These are phyloP conservation scores for Boletus reticulatus DNA, from an alignment of 768 basidiomycete genomes.

Conservation along the genomic window DNA sequence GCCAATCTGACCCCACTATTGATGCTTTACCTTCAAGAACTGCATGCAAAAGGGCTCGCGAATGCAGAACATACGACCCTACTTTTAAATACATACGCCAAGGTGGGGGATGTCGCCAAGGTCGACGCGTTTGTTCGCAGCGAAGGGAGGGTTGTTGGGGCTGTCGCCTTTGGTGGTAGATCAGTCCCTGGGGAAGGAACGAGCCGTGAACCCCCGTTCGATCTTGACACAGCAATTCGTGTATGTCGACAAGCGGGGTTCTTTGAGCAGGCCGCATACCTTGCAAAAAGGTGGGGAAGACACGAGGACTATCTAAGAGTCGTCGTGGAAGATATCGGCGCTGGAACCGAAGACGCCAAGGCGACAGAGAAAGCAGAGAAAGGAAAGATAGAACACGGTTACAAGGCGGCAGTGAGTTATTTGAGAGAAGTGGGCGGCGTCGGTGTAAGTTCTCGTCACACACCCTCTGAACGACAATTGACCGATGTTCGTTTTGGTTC, in stretches of 20 bases:
- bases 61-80: slow-evolving; percentile 97
- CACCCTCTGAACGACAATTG: neutral
- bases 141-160: slow-evolving; percentile 53
- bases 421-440: slow-evolving; percentile 75
- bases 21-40: slow-evolving; percentile 92
- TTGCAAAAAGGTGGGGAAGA: slow-evolving; percentile 86
- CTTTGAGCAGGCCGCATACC: slow-evolving; percentile 90
- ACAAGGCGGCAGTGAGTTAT: slow-evolving; percentile 77
- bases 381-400: slow-evolving; percentile 42
- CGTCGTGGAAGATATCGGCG: slow-evolving; percentile 86
- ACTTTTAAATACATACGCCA: slow-evolving; percentile 95
- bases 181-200: slow-evolving; percentile 37
- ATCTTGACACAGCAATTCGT: slow-evolving; percentile 94
- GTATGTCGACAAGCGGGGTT: slow-evolving; percentile 97
- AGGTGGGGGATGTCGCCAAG: slow-evolving; percentile 86
- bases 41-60: slow-evolving; percentile 86
- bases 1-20: slow-evolving; percentile 95
- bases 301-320: slow-evolving; percentile 94
- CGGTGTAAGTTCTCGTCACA: slow-evolving; percentile 53
- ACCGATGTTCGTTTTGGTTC: neutral
- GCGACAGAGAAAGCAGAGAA: slow-evolving; percentile 15
- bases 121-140: slow-evolving; percentile 92
- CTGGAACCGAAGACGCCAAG: slow-evolving; percentile 8
- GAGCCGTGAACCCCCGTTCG: slow-evolving; percentile 82
- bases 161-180: slow-evolving; percentile 16